Base-by-base conservation (phyloP, 129 eudicot genomes). In the Silybum marianum region DNA sequence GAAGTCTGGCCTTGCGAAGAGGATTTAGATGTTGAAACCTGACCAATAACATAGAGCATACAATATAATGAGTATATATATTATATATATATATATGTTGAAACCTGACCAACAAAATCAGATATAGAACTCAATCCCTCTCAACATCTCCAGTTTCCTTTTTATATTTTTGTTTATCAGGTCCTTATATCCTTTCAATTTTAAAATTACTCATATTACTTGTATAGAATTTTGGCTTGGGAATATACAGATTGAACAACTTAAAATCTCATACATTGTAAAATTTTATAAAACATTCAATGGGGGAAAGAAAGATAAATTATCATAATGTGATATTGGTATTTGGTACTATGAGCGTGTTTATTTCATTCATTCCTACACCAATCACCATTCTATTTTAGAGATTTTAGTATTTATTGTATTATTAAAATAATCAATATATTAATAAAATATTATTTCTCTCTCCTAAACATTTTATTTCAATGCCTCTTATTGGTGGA, bases 11-110 rank as follows among this genome's bases (percentile, higher is more conserved):
- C 86, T 44, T 83, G 39, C 22, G 88, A 76, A 75, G 81, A 88
- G 67, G 94, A 78, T 82, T 84, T 92, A 72, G 90, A 84, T 71
- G 94, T 79, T 68, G 90, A 82, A 40, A 44, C 89, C 91, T 88
- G 88, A 63, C 66, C 13, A 82, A 85, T 66, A 84, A 65, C 30
- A 79, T 10, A 24, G 69, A 40, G 58, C 36, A 24, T 3, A 72
- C 36, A 76, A 51, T 40, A 44, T 9, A 28, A 25, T 7, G 36
- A 32, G 36, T 32, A 32, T 32, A 32, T 32, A 32, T 32, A 32
- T 32, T 32, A 32, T 32, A 32, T 32, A 32, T 32, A 32, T 32
- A 32, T 32, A 32, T 32, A 85, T 71, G 94, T 79, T 68, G 90
- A 82, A 40, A 44, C 89, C 91, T 88, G 89, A 69, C 66, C 9